Evolutionary conservation across 2,329 filamentous ascomycete species (phyloP).

Genomic region (Epicoccum sorghinum): DNA sequence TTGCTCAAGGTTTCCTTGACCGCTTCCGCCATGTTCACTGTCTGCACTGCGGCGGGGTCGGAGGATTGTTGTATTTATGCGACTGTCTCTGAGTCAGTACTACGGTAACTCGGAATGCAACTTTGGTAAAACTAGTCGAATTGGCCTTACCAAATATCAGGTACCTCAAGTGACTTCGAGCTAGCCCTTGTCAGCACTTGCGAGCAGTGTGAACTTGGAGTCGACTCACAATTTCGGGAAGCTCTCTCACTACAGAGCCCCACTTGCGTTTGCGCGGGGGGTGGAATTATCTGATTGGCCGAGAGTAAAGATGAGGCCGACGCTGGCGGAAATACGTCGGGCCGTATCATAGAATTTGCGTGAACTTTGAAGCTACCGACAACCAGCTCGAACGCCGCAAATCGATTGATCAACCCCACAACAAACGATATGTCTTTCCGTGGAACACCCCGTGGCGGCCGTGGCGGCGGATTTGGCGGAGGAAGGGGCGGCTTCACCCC

Average conservation of each 20-base stretch:
- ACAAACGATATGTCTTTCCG: constrained; percentile 67
- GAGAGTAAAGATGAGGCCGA: not conserved
- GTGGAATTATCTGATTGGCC: not conserved
- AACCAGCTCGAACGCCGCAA: constrained; percentile 34
- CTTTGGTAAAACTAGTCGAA: constrained; percentile 12
- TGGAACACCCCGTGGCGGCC: constrained; percentile 48
- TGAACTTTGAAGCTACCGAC: constrained; percentile 24
- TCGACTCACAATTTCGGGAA: constrained; percentile 33
- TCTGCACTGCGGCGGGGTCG: constrained; percentile 27
- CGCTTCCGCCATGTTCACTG: constrained; percentile 54
- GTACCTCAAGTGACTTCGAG: constrained; percentile 10
- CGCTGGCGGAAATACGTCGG: no score
- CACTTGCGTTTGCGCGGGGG: not conserved
- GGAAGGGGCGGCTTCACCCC: constrained; percentile 57
- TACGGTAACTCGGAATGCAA: constrained; percentile 11
- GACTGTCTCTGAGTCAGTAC: constrained; percentile 36
- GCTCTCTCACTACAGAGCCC: constrained; percentile 32
- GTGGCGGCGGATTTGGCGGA: constrained; percentile 55
- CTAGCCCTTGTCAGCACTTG: constrained; percentile 8
- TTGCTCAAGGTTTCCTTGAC: constrained; percentile 57
- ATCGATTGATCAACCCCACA: constrained; percentile 34
- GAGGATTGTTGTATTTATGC: constrained; percentile 23
- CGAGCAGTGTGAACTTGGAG: constrained; percentile 13
- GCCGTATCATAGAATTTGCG: constrained; percentile 17
- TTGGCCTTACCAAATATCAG: constrained; percentile 3